Evolutionary conservation across 1,284 basidiomycete genomes (phyloP), one percentile per base, ranked within the genome.

Genomic region (Cryptococcus sp.): DNA sequence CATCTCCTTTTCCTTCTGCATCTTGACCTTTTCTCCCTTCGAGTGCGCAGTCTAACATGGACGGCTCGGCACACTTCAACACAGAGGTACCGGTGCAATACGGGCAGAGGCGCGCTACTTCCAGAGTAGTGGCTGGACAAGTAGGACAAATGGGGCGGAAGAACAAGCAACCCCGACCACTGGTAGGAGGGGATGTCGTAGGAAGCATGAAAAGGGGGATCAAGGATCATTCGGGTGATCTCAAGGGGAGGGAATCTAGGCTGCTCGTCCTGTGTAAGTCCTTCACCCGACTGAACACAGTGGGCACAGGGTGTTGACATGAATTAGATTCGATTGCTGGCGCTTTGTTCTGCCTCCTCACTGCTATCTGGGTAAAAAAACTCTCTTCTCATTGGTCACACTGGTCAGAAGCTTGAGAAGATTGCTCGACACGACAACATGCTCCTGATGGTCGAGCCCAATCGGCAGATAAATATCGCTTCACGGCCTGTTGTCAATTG

Each of bases 201-300:
- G 47, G 52, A 31, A 63, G 60, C 50, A 70, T 70, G 64, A 70
- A 70, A 49, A 47, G 60, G 24, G 62, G 59, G 4, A 41, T 60
- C 14, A 39, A 28, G 37, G n/a, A 13, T 18, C 9, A 37, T 21
- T 32, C 21, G 3, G 28, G n/a, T 28, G 2, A 32, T 23, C 36
- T 25, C 19, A 13, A 31, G 23, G 25, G 37, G 19, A 25, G 14
- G 11, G 19, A 52, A 23, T 28, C 34, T 25, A 53, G 57, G 50
- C 22, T 39, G 13, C 46, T 36, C 22, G 16, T 56, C 3, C 45
- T 59, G 11, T 45, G 54, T 58, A 19, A 54, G 54, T 56, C 45
- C 21, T 42, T 3, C 10, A 28, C n/a, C n/a, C n/a, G n/a, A n/a
- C n/a, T n/a, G n/a, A n/a, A n/a, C n/a, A n/a, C n/a, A n/a, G n/a